Evolutionary conservation across 2,329 filamentous ascomycete species (phyloP).

Genomic region (Aspergillus ustus): DNA sequence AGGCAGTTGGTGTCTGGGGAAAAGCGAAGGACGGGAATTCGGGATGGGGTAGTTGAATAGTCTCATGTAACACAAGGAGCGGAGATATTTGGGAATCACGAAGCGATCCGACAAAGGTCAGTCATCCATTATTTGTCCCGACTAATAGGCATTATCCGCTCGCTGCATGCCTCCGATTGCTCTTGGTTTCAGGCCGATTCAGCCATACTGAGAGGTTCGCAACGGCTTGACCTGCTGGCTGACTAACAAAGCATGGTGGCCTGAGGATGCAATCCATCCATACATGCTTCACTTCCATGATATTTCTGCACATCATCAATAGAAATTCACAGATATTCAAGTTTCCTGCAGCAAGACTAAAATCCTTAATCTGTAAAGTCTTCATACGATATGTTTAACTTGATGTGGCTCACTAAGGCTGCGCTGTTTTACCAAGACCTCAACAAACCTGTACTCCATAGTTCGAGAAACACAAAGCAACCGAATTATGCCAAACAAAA

Average conservation of each 20-base stretch:
- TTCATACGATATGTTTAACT: too few species aligned
- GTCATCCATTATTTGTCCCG: conserved; percentile 15
- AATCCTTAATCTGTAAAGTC: too few species aligned
- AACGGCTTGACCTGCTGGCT: conserved; percentile 21
- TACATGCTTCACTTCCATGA: neutral
- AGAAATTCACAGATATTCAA: too few species aligned
- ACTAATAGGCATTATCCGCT: neutral
- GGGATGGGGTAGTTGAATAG: conserved; percentile 8
- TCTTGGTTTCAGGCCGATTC: conserved; percentile 20
- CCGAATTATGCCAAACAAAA: too few species aligned
- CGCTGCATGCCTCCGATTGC: conserved; percentile 8
- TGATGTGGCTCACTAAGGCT: too few species aligned
- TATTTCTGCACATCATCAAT: neutral
- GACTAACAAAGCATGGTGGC: conserved; percentile 23
- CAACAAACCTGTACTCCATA: too few species aligned
- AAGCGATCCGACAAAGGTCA: conserved; percentile 10
- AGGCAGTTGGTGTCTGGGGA: conserved; percentile 15
- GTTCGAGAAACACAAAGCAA: too few species aligned
- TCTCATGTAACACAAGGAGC: conserved; percentile 18
- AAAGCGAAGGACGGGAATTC: conserved; percentile 11
- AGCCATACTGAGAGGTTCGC: neutral
- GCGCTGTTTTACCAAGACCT: too few species aligned
- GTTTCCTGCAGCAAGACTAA: neutral
- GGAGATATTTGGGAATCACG: conserved; percentile 4
- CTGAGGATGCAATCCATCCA: conserved; percentile 13